Base-by-base conservation (phyloP, 352 stramenopile genomes). In the Pythium phragmitis region DNA sequence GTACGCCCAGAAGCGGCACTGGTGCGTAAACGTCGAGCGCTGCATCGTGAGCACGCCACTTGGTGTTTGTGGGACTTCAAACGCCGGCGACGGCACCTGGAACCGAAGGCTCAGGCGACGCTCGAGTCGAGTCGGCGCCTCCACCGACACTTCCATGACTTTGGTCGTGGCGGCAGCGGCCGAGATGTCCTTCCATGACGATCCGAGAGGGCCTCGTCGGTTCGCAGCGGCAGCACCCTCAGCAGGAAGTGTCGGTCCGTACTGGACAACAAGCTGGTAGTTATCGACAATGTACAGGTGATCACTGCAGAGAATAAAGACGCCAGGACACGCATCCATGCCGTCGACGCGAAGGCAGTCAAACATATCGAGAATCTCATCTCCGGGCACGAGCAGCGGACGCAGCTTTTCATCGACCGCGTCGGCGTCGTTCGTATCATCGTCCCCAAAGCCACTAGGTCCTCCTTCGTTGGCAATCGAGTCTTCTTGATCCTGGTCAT, bases 261-360 rank as follows among this genome's bases (percentile, higher is more conserved):
- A 67, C 23, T 67, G 65, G 9, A 67, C 14, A 14, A 63, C 57
- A 7, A 69, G 71, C 49, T 89, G 79, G 43, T 89, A 90, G 54
- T 89, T 89, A 60, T 91, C 82, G 8, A 91, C 66, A 33, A 89
- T 89, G 57, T 91, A 91, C 23, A 84, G 61, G 47, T 89, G 74
- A 39, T 87, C 73, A 39, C 75, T 89, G 68, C 80, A 86, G 0
- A 91, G 26, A 26, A 91, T 68, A 48, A 91, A 89, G 4, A 91
- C 77, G 0, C 82, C 81, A 4, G 82, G 82, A 52, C 79, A 89
- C 17, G 81, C 87, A 67, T 89, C 82, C 79, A 89, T 88, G n/a
- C 82, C 82, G 37, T 91, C 82, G 45, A 91, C 81, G 26, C 82
- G 75, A 49, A 89, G 71, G 48, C 82, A 91, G 55, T 91, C 80